Percentiles rank a stretch among this genome's conserved stretches.
Conservation (phyloP, 2,329 filamentous ascomycete species). For the Sarocladium kiliense region DNA sequence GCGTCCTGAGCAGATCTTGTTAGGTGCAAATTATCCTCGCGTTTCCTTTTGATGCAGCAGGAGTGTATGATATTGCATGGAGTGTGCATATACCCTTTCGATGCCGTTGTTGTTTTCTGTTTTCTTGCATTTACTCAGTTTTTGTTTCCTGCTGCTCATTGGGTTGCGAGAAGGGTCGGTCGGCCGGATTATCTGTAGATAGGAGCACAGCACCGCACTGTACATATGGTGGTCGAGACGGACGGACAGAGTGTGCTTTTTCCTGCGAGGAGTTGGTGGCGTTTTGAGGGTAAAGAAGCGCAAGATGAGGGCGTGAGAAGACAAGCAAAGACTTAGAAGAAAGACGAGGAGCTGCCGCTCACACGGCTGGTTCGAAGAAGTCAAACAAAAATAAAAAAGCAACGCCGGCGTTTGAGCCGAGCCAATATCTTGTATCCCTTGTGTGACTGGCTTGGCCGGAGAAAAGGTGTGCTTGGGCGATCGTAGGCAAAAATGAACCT, state of each 20-base stretch:
- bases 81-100: conserved; percentile 15
- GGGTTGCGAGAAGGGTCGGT: not conserved
- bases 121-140: conserved; percentile 3
- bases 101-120: conserved; percentile 12
- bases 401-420: conserved; percentile 10
- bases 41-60: not conserved
- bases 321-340: conserved; percentile 13
- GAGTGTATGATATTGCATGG: conserved; percentile 16
- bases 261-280: conserved; percentile 30
- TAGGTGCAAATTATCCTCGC: not conserved
- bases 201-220: conserved; percentile 6
- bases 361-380: conserved; percentile 12
- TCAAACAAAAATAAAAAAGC: conserved; percentile 12
- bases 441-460: too few relatives aligned
- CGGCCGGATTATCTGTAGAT: conserved; percentile 2
- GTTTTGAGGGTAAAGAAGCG: conserved; percentile 10
- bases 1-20: conserved; percentile 6
- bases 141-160: not conserved
- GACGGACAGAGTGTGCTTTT: conserved; percentile 18
- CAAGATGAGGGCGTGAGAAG: conserved; percentile 15
- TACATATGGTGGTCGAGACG: conserved; percentile 9
- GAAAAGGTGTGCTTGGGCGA: too few relatives aligned
- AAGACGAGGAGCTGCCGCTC: conserved; percentile 5
- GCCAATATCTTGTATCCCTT: not conserved
- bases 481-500: too few relatives aligned